These are phyloP conservation scores for Lycium ferocissimum DNA, from an alignment of 257 asterid species.

Conservation along the genomic window DNA sequence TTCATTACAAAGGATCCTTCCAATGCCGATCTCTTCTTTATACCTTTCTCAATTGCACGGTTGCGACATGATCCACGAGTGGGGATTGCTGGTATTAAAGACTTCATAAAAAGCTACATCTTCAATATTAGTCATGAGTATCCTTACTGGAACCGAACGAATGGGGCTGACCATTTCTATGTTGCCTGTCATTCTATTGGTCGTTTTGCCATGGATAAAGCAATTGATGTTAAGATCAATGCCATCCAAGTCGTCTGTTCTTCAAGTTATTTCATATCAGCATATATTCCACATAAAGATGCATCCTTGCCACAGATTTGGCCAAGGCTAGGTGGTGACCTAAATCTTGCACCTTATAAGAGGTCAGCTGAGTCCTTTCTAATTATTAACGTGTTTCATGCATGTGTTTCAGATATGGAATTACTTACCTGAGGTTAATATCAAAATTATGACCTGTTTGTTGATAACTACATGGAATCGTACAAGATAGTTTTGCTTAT, in stretches of 20 bases:
- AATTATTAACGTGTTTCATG: slow-evolving; percentile 28
- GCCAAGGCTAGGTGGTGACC: slow-evolving; percentile 71
- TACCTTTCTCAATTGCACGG: slow-evolving; percentile 86
- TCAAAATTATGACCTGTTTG: background rate
- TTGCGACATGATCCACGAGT: slow-evolving; percentile 77
- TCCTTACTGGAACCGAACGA: slow-evolving; percentile 76
- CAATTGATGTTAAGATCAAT: slow-evolving; percentile 61
- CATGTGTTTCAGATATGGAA: slow-evolving; percentile 18
- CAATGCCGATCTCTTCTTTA: slow-evolving; percentile 75
- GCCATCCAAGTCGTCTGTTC: slow-evolving; percentile 88
- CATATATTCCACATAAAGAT: slow-evolving; percentile 87
- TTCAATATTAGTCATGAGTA: slow-evolving; percentile 62
- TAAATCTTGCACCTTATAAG: slow-evolving; percentile 49
- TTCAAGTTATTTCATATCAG: slow-evolving; percentile 70
- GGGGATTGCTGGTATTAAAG: slow-evolving; percentile 68
- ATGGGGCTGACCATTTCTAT: slow-evolving; percentile 93
- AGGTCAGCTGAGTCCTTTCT: slow-evolving; percentile 53
- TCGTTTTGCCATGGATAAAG: slow-evolving; percentile 75
- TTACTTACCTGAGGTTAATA: slow-evolving; percentile 1
- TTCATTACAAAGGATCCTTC: slow-evolving; percentile 65
- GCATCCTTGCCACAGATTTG: slow-evolving; percentile 91
- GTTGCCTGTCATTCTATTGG: slow-evolving; percentile 91
- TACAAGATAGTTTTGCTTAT: background rate
- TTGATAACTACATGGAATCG: slow-evolving; percentile 1
- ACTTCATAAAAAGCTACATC: slow-evolving; percentile 63